Evolutionary conservation across 805 yeast species (phyloP), one percentile per base, ranked within the genome.

Genomic region (Isabelozyma rhagii): DNA sequence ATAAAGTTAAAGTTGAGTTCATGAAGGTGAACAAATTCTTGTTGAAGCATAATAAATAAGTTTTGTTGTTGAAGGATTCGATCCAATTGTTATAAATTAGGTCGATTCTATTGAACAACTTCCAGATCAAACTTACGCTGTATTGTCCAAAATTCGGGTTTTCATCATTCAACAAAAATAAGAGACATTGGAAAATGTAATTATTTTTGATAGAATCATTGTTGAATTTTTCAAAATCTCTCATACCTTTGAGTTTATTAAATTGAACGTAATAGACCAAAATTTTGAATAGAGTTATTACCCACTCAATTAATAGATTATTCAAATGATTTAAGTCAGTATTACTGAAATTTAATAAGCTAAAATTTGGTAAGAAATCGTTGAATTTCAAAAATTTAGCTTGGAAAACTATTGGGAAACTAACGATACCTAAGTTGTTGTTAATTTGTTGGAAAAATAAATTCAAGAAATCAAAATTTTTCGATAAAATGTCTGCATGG

Each of bases 351-450:
- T 55, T 46, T n/a, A 57, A 14, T 9, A 60, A 47, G 2, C 52
- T 45, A 8, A 60, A 51, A 21, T 58, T 56, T 4, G 36, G n/a
- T 31, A 31, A 31, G 36, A 31, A 31, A 31, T 31, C 36, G 3
- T 39, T 28, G 57, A 55, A 28, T 10, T 59, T 58, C n/a, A 67
- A 56, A 47, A 72, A 74, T 43, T 39, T 68, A 51, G 52, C 63
- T 51, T 55, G 65, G 58, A 79, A 72, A 8, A 81, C 58, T 34
- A 81, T 55, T 0, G 86, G 85, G 51, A 78, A 69, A 8, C 79
- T 63, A 11, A 80, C 67, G 25, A 81, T 69, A 1, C 84, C 83
- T 47, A 82, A 61, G 52, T 80, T 80, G 57, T 80, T 78, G 57
- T 79, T 79, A 43, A 81, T 56, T 15, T 43, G 36, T 11, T 28